Evolutionary conservation across 2,329 filamentous ascomycete genomes (phyloP), one percentile per base, ranked within the genome.

Genomic region (Ophiostoma sp.): DNA sequence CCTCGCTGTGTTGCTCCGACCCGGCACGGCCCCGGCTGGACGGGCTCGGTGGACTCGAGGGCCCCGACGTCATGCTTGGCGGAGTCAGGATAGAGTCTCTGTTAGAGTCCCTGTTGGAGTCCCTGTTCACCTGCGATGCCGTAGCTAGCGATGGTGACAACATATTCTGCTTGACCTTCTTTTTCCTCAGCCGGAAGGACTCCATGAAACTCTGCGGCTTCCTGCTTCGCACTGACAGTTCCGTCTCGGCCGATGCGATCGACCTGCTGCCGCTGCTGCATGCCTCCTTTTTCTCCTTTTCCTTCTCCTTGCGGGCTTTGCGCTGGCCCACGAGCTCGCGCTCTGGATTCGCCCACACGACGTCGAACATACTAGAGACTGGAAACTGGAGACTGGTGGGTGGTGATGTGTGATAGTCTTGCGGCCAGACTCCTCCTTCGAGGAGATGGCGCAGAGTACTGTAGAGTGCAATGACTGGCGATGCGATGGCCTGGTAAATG

Each of bases 261-360:
- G 73, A 74, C 16, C 76, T 74, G 36, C 72, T 71, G 11, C 74
- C 73, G 47, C 75, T 75, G 16, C 73, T 75, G 52, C 69, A 71
- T 16, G 72, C 74, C 4, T 76, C 74, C 27, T 72, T 76, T 67
- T 42, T 42, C n/a, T 76, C 78, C 36, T 75, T 77, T 69, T 79
- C 79, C 64, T 75, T 73, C 70, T 81, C 81, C 72, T 85, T 86
- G 64, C 80, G 81, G 1, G 81, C 79, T 16, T 81, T 81, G 67
- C 81, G 79, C 73, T 87, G 81, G 2, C 84, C 83, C 16, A 86
- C 80, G 8, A 81, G 78, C 75, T 87, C 82, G 69, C 79, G 77
- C 65, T 83, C 78, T 36, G 82, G 82, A 68, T 86, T 84, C 4
- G 83, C 83, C 85, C 85, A 87, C 64, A 84, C 77, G 44, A 87